Evolutionary conservation across 2,329 filamentous ascomycete species (phyloP), one percentile per base, ranked within the genome.

Genomic region (Ophiostoma sp.): DNA sequence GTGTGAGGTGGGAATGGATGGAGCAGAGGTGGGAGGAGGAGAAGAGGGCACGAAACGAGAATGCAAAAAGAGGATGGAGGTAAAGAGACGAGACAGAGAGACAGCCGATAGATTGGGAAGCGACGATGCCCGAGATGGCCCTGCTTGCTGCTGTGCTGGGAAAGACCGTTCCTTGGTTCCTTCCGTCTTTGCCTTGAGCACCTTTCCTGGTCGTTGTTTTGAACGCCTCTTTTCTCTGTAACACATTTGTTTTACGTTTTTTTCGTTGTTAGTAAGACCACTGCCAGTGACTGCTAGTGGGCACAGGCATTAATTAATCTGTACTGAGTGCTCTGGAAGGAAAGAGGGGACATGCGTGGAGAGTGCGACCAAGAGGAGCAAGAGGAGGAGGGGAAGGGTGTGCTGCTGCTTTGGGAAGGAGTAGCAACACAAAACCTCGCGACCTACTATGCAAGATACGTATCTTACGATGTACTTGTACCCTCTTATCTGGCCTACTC

Each of bases 281-380:
- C 33, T 62, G 27, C 57, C 33, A 13, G 57, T 23, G 57, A 23
- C 8, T 17, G 60, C 11, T 31, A 31, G 60, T 31, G 31, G 17
- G 60, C 33, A 64, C 60, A 64, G 35, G 62, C 57, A 39, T 57
- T 65, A 20, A 39, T 39, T 20, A 23, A 33, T 36, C 20, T 31
- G 27, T 31, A 31, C 27, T 31, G 27, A 31, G 27, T 60, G 15
- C 48, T 20, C 48, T 48, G 5, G 48, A 17, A 27, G 65, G 68
- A 70, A 68, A 54, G 69, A 70, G 69, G 69, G 41, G 66, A 65
- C 52, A 60, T 62, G 69, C 66, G 69, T 52, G 57, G 48, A 27
- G 67, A 27, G 48, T 11, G 27, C 27, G 27, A 31, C 3, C 27
- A 31, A 31, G 27, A 31, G 27, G 27, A 41, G 39, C 39, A 41